Percentiles rank a stretch among this genome's conserved stretches.
phyloP scores from a whole-genome alignment of 2,329 filamentous ascomycete genomes.

The Fusarium haematococcum region DNA sequence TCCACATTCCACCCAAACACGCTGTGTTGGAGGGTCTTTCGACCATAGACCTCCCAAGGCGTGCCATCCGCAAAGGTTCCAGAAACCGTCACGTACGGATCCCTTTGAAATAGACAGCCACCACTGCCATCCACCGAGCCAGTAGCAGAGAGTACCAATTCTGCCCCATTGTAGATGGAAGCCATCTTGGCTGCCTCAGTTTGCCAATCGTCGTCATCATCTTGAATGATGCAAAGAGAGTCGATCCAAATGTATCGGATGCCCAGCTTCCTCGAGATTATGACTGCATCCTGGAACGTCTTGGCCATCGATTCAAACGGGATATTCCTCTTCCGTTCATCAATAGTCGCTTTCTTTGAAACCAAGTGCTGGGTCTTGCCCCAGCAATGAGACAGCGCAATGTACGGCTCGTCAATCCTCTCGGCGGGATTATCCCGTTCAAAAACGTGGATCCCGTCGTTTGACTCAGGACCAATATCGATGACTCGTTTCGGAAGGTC shows the following conservation, averaged over 20 bases:
- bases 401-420: conserved; percentile 21
- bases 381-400: conserved; percentile 42
- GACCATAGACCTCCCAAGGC: conserved; percentile 31
- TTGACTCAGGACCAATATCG: conserved; percentile 27
- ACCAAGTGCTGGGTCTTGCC: conserved; percentile 26
- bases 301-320: conserved; percentile 23
- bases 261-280: conserved; percentile 30
- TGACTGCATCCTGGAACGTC: conserved; percentile 37
- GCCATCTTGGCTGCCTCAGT: conserved; percentile 45
- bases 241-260: conserved; percentile 45
- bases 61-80: conserved; percentile 21
- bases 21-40: conserved; percentile 12
- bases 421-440: conserved; percentile 22
- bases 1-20: conserved; percentile 30
- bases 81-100: conserved; percentile 14
- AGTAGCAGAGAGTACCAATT: conserved; percentile 41
- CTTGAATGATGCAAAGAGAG: conserved; percentile 44
- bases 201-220: conserved; percentile 42
- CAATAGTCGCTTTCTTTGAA: conserved; percentile 19
- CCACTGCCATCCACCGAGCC: conserved; percentile 30
- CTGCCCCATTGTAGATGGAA: conserved; percentile 41
- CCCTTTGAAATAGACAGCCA: conserved; percentile 37
- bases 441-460: conserved; percentile 31
- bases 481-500: conserved; percentile 37
- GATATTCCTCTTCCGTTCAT: conserved; percentile 33